Percentiles rank a stretch among this genome's conserved stretches.
phyloP scores from a whole-genome alignment of 1,284 basidiomycete species.

The Cryptococcus neoformans region DNA sequence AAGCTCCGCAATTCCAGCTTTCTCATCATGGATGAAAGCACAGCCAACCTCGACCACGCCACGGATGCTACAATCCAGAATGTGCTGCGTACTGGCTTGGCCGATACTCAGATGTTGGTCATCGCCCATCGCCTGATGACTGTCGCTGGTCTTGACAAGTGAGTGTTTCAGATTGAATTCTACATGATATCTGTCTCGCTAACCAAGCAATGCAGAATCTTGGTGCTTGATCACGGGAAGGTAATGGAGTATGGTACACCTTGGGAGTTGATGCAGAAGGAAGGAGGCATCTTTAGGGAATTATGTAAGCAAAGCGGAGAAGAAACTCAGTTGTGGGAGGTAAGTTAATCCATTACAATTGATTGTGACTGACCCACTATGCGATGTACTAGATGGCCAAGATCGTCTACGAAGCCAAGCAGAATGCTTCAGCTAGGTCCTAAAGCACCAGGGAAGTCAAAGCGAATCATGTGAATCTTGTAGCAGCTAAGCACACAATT shows the following conservation, averaged over 20 bases:
- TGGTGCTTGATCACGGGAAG: conserved; percentile 53
- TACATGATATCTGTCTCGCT: conserved; percentile 16
- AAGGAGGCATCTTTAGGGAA: conserved; percentile 45
- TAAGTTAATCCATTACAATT: conserved; percentile 11
- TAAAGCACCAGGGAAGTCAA: too few species aligned
- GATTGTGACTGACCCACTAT: too few species aligned
- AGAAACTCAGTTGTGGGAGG: conserved; percentile 41
- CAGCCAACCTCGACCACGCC: conserved; percentile 52
- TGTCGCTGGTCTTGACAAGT: conserved; percentile 52
- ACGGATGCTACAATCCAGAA: conserved; percentile 53
- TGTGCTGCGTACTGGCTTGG: conserved; percentile 49
- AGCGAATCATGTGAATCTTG: too few species aligned
- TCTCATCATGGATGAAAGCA: conserved; percentile 57
- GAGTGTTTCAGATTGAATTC: conserved; percentile 14
- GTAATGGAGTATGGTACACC: conserved; percentile 55
- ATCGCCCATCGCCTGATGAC: conserved; percentile 55
- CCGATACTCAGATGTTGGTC: conserved; percentile 48
- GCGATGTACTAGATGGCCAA: too few species aligned
- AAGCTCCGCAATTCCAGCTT: conserved; percentile 52
- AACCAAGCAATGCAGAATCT: conserved; percentile 38
- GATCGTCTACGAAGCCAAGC: too few species aligned
- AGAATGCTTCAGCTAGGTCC: too few species aligned
- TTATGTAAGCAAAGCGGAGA: conserved; percentile 51
- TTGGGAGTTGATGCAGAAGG: conserved; percentile 48
- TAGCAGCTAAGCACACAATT: too few species aligned